Conservation (phyloP, 441 rosid species). For the Mallotus repandus region DNA sequence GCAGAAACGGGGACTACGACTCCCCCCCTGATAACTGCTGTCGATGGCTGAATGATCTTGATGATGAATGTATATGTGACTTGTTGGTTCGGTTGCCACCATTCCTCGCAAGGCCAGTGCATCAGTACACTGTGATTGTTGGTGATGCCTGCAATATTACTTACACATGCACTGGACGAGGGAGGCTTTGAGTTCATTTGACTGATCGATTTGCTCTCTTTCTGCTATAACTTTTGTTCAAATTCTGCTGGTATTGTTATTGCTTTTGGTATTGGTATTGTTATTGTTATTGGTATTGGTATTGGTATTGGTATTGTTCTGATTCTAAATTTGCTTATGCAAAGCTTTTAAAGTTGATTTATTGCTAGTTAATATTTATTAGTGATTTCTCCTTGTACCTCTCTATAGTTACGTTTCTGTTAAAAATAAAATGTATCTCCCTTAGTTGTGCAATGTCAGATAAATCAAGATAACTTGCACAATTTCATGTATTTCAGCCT, state of each 20-base stretch:
- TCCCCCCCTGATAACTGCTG: slow-evolving; percentile 40
- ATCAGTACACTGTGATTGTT: slow-evolving; percentile 44
- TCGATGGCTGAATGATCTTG: slow-evolving; percentile 57
- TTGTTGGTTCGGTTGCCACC: slow-evolving; percentile 54
- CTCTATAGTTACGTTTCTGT: not conserved
- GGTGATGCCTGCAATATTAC: slow-evolving; percentile 46
- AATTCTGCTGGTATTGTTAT: not conserved
- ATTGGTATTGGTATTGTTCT: not conserved
- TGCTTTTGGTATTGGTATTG: not conserved
- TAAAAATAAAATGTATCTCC: not conserved
- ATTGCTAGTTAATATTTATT: not conserved
- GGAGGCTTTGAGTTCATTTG: slow-evolving; percentile 20
- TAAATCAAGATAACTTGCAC: no score
- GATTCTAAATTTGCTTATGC: not conserved
- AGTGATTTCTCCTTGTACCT: not conserved
- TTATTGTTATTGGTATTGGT: not conserved
- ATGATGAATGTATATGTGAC: slow-evolving; percentile 57
- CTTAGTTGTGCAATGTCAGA: not conserved
- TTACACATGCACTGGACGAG: slow-evolving; percentile 46
- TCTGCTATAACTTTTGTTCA: not conserved
- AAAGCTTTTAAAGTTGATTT: not conserved
- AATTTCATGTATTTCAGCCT: no score
- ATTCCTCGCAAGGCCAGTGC: slow-evolving; percentile 51
- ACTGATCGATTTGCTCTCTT: not conserved
- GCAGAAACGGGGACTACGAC: not conserved